These are phyloP conservation scores for Hypsizygus marmoreus DNA, from an alignment of 768 basidiomycete species.

Conservation along the genomic window DNA sequence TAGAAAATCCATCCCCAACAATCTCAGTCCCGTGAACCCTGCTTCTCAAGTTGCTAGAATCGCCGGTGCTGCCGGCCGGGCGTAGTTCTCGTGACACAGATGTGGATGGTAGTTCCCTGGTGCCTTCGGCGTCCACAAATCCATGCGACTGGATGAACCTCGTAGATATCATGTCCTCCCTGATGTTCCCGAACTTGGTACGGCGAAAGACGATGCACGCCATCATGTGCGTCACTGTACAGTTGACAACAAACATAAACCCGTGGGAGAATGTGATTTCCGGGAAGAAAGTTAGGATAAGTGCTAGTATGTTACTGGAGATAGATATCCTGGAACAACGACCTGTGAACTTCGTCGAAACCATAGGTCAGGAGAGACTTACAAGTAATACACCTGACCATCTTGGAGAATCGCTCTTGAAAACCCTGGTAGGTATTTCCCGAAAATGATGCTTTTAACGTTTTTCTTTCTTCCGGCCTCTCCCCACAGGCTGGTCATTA, in stretches of 20 bases:
- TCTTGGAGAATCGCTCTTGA: conserved; percentile 27
- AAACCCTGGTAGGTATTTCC: conserved; percentile 24
- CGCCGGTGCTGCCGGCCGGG: no score
- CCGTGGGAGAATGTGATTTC: conserved; percentile 9
- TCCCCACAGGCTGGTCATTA: conserved; percentile 8
- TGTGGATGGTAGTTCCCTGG: no score
- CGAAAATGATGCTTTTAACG: conserved; percentile 22
- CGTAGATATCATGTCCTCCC: conserved; percentile 5
- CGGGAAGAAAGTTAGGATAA: conserved; percentile 3
- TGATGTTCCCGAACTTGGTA: conserved; percentile 12
- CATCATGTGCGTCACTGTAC: conserved; percentile 17
- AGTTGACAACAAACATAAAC: conserved; percentile 11
- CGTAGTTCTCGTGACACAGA: conserved; percentile 7
- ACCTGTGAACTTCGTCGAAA: neutral
- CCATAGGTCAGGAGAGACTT: conserved; percentile 1
- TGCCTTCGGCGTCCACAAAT: no score
- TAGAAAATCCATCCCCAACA: no score
- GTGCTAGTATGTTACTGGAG: conserved; percentile 9
- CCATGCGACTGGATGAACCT: no score
- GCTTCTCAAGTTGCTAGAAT: no score
- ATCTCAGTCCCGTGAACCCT: no score
- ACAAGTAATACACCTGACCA: conserved; percentile 38
- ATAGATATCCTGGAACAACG: conserved; percentile 13
- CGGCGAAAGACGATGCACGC: conserved; percentile 15
- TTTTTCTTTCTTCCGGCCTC: conserved; percentile 6